Evolutionary conservation across 352 stramenopile genomes (phyloP).

Genomic region (Pythium catenulatum): DNA sequence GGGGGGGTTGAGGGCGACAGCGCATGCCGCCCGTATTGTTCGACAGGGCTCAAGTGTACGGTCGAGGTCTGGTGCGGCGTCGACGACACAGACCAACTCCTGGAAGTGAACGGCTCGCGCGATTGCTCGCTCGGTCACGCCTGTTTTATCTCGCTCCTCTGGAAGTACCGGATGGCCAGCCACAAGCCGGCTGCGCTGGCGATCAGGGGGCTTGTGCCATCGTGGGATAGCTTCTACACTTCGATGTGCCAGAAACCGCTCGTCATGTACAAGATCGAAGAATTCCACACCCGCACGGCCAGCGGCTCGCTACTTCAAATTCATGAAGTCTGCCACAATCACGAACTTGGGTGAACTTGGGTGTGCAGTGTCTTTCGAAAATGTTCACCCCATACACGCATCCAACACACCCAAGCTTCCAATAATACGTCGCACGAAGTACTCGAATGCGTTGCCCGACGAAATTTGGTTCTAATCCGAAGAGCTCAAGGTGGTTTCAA

Average conservation of each 20-base stretch:
- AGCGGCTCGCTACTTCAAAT: neutral
- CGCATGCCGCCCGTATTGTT: neutral
- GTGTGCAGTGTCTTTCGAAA: neutral
- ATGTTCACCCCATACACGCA: neutral
- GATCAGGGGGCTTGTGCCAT: neutral
- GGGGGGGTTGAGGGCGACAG: too few relatives aligned
- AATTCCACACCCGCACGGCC: neutral
- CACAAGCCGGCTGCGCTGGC: neutral
- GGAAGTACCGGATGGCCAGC: neutral
- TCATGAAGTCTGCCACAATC: neutral
- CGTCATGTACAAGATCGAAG: too few relatives aligned
- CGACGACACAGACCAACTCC: neutral
- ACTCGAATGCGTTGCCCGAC: too few relatives aligned
- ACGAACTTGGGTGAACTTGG: neutral
- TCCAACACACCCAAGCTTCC: neutral
- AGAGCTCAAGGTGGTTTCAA: too few relatives aligned
- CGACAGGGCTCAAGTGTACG: neutral
- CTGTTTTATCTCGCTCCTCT: neutral
- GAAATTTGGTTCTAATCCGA: too few relatives aligned
- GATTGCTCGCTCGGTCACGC: neutral
- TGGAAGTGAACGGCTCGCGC: neutral
- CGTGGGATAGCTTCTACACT: neutral
- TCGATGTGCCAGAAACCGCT: neutral
- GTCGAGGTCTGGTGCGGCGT: neutral
- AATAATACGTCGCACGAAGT: too few relatives aligned